Conservation (phyloP, 768 basidiomycete species). For the Lactarius quietus region DNA sequence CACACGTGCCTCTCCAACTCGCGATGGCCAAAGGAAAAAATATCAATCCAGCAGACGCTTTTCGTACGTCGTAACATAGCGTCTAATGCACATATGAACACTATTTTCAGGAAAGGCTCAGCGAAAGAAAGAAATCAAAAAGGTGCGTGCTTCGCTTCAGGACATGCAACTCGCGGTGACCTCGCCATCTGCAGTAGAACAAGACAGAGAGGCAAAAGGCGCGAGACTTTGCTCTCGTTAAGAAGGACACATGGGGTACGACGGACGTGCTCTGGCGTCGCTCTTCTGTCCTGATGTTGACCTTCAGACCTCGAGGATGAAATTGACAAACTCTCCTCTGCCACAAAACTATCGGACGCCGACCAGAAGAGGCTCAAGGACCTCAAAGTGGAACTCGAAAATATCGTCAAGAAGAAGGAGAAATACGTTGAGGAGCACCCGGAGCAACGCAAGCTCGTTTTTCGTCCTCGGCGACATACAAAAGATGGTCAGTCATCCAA, state of each 20-base stretch:
- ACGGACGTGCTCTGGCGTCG: neutral
- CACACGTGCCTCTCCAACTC: constrained; percentile 1
- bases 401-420: constrained; percentile 82
- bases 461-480: constrained; percentile 47
- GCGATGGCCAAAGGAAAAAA: constrained; percentile 87
- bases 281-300: neutral
- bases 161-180: neutral
- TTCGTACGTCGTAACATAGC: constrained; percentile 50
- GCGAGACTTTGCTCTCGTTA: constrained; percentile 86
- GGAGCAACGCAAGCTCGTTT: constrained; percentile 85
- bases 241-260: constrained; percentile 87
- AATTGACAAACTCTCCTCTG: constrained; percentile 61
- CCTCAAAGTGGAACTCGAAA: constrained; percentile 73
- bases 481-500: constrained; percentile 41
- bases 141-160: constrained; percentile 47
- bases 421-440: constrained; percentile 93
- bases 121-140: constrained; percentile 93
- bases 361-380: constrained; percentile 66
- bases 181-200: constrained; percentile 64
- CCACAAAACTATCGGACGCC: constrained; percentile 39
- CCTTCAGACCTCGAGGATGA: constrained; percentile 74
- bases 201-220: constrained; percentile 78
- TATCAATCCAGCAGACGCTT: constrained; percentile 92
- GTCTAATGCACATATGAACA: constrained; percentile 3
- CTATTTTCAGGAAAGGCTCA: constrained; percentile 75